Conservation (phyloP, 495 filamentous ascomycete genomes). For the Podospora comata region DNA sequence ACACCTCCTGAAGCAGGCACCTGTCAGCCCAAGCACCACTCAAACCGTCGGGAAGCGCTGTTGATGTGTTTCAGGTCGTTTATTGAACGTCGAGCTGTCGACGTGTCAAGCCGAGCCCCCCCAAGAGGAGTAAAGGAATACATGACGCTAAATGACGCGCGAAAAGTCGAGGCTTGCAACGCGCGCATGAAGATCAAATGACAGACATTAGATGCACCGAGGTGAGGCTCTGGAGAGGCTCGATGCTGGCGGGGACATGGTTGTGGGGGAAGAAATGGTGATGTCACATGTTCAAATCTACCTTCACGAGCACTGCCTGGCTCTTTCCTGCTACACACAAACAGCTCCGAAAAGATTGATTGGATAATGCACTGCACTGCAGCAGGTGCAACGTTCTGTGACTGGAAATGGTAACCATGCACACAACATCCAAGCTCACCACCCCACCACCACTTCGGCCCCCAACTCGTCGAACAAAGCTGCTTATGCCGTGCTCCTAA, state of each 20-base stretch:
- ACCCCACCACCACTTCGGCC: neutral
- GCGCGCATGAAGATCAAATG: neutral
- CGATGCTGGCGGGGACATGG: too few relatives aligned
- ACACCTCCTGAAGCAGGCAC: neutral
- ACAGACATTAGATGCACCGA: neutral
- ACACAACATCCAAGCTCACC: neutral
- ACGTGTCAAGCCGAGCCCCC: neutral
- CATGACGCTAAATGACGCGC: neutral
- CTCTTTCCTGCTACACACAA: neutral
- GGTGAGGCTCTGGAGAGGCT: neutral
- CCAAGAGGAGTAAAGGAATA: neutral
- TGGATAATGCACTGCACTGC: neutral
- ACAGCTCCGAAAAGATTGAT: neutral
- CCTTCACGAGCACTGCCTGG: neutral
- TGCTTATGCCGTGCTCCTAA: slow-evolving; percentile 36
- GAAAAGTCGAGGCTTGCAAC: neutral
- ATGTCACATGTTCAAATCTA: neutral
- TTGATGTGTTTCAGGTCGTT: slow-evolving; percentile 2
- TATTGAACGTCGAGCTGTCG: neutral
- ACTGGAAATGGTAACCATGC: neutral
- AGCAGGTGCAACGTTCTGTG: neutral
- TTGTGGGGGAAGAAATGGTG: neutral
- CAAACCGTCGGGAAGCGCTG: neutral
- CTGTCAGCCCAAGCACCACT: neutral
- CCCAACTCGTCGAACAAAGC: neutral